Base-by-base conservation (phyloP, 176 grass and related monocot genomes). In the Chrysopogon serrulatus region DNA sequence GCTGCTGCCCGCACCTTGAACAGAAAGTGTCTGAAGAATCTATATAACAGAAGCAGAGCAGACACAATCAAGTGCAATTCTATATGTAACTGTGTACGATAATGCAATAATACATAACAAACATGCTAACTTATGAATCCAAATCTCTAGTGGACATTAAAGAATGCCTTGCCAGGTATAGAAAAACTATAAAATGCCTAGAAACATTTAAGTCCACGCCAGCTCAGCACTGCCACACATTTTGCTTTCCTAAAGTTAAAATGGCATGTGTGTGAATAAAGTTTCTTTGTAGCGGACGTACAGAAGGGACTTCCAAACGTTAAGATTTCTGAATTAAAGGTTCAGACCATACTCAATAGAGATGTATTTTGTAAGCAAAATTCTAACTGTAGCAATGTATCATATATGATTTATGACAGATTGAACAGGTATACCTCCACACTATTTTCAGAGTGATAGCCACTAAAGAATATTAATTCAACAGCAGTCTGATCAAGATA, bases 1-100 rank as follows among this genome's bases (percentile, higher is more conserved):
- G 68, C 71, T 84, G 68, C 84, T 89, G 68, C 73, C 89, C 1
- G 83, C 82, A 66, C 93, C 93, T 95, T 98, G 93, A 78, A 93
- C 85, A 5, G 96, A 90, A 66, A 98, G 93, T 82, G 93, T 90
- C 76, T 98, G 96, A 73, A 95, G 86, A 88, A 98, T 93, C 96
- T 98, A 79, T 79, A 76, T 63, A 68, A 79, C 37, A 90, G 48
- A 37, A 73, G 48, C 62, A 87, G 66, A 53, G 27, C 24, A 83
- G 82, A 15, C 41, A 64, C 35, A 65, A 31, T 30, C 60, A 84
- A 81, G 43, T 66, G 73, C 36, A 64, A 70, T 48, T 82, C 43
- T 1, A 76, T 41, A 65, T 54, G 16, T 74, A 44, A 41, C 14
- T 30, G 2, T 48, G 10, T 44, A 59, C 33, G 54, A 73, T 43